Base-by-base conservation (phyloP, 192 early-diverging fungal genomes). In the Phycomyces nitens region DNA sequence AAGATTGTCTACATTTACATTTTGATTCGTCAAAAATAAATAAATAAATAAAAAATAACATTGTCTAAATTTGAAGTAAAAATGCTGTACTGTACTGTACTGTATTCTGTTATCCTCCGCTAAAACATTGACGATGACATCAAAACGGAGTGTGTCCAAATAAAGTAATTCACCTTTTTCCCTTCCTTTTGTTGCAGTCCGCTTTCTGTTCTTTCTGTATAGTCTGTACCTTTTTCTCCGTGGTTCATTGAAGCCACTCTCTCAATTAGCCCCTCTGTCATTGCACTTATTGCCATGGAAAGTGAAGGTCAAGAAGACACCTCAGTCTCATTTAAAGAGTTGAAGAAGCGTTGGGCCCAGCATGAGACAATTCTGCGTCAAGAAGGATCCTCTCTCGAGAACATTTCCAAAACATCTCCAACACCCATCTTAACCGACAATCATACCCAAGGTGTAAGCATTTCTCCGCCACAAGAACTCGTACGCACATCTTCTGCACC, bases 301-400 rank as follows among this genome's bases (percentile, higher is more conserved):
- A 41, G 18, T 11, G 49, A 51, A 21, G 49, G 15, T 5, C 22
- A 62, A 49, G 59, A 68, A 10, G 68, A 69, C 24, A 39, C 43
- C 6, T 29, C 60, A 42, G 58, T 64, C 11, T 53, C 47, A 18
- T 73, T 68, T 53, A 56, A 73, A 58, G 65, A 55, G 15, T n/a
- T 73, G 27, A 73, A 68, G 27, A 67, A 73, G 39, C 52, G 66
- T 51, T 73, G 71, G 71, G 65, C 65, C 12, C 44, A 58, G 23
- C 71, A 73, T n/a, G 66, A 68, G 60, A 49, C 59, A 26, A 20
- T 15, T 29, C 22, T 38, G 59, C 52, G 26, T 49, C 53, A 38
- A 9, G 50, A 65, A 23, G 41, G 44, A 20, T 49, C 63, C 3
- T 21, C 63, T 65, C 49, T 34, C 20, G 23, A 52, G 14, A 56